Conservation (phyloP, 2,329 filamentous ascomycete genomes). For the Cladophialophora immunda region DNA sequence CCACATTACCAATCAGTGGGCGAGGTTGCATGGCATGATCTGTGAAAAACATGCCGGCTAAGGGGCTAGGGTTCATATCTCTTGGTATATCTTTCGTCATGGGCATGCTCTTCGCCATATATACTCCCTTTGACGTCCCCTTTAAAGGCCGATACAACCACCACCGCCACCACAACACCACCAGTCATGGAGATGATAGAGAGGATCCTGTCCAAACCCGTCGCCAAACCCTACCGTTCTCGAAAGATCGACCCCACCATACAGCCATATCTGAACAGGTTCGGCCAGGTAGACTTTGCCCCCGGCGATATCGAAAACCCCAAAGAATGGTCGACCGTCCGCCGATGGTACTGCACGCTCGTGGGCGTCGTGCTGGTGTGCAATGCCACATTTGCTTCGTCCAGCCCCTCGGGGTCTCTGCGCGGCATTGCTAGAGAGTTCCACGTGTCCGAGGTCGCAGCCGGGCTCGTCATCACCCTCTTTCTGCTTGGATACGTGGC, state of each 20-base stretch:
- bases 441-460: slow-evolving; percentile 57
- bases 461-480: slow-evolving; percentile 67
- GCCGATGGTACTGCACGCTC: slow-evolving; percentile 54
- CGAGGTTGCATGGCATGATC: slow-evolving; percentile 11
- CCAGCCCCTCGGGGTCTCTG: slow-evolving; percentile 50
- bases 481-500: slow-evolving; percentile 72
- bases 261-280: slow-evolving; percentile 56
- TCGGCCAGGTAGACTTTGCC: slow-evolving; percentile 62
- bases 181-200: slow-evolving; percentile 54
- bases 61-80: slow-evolving; percentile 2
- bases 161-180: slow-evolving; percentile 47
- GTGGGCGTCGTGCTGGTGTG: slow-evolving; percentile 57
- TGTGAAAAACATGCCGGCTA: slow-evolving; percentile 1
- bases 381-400: slow-evolving; percentile 65
- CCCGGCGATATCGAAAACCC: slow-evolving; percentile 59
- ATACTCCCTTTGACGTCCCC: neutral
- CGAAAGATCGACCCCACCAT: slow-evolving; percentile 48
- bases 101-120: neutral
- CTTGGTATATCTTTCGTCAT: slow-evolving; percentile 8
- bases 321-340: slow-evolving; percentile 49
- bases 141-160: neutral
- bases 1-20: slow-evolving; percentile 7
- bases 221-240: slow-evolving; percentile 63
- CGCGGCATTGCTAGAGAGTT: slow-evolving; percentile 56
- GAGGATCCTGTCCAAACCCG: slow-evolving; percentile 60